phyloP scores from a whole-genome alignment of 1,284 basidiomycete genomes.

The Sanghuangporus weigelae region DNA sequence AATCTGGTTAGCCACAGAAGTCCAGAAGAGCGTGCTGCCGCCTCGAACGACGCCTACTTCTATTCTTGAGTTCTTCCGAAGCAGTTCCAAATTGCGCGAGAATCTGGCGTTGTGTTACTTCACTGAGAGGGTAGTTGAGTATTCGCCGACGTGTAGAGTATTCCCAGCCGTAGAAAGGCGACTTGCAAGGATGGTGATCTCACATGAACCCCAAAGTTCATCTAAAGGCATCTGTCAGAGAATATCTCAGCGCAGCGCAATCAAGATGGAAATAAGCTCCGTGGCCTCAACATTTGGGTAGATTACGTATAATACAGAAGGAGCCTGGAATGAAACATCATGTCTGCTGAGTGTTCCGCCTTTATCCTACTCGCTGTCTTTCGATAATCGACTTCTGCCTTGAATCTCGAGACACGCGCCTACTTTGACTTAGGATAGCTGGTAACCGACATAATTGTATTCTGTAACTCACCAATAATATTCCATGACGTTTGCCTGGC shows the following conservation, averaged over 20 bases:
- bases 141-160: no score
- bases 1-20: not conserved
- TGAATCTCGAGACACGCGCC: conserved; percentile 54
- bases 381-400: conserved; percentile 73
- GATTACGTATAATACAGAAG: no score
- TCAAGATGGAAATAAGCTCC: no score
- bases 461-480: conserved; percentile 72
- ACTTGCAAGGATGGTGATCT: not conserved
- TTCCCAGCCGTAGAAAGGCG: not conserved
- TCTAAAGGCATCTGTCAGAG: no score
- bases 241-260: no score
- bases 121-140: not conserved
- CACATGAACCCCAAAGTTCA: no score
- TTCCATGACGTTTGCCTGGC: conserved; percentile 84
- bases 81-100: not conserved
- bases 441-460: not conserved
- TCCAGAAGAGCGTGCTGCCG: not conserved
- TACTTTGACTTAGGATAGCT: conserved; percentile 22
- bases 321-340: no score
- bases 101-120: not conserved
- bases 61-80: not conserved
- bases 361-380: conserved; percentile 57
- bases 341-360: not conserved
- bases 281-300: no score
- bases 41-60: not conserved